Evolutionary conservation across 2,329 filamentous ascomycete species (phyloP).

Genomic region (Microsporum audouinii): DNA sequence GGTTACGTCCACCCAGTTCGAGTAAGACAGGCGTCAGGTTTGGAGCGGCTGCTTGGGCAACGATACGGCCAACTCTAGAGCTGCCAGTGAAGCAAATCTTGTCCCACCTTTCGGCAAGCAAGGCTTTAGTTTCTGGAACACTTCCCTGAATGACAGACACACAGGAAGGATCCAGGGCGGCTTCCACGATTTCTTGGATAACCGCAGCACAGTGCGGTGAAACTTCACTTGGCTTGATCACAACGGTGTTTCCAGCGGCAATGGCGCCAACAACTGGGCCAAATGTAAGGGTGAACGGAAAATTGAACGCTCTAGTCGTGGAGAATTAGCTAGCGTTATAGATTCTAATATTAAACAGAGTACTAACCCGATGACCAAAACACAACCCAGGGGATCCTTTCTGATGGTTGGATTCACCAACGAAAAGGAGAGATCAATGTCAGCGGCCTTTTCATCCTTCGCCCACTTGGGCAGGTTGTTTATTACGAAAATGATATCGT

Average conservation of each 20-base stretch:
- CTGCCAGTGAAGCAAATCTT: slow-evolving; percentile 97
- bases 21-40: slow-evolving; percentile 77
- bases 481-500: slow-evolving; percentile 68
- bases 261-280: slow-evolving; percentile 80
- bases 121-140: slow-evolving; percentile 64
- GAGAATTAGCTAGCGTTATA: not conserved
- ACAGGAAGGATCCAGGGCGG: slow-evolving; percentile 62
- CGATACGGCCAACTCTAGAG: slow-evolving; percentile 66
- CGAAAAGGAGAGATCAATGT: slow-evolving; percentile 57
- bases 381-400: slow-evolving; percentile 76
- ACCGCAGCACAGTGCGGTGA: slow-evolving; percentile 66
- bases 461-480: slow-evolving; percentile 71
- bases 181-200: slow-evolving; percentile 64
- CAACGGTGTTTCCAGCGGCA: slow-evolving; percentile 75
- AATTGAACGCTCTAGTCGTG: slow-evolving; percentile 65
- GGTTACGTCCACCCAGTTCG: slow-evolving; percentile 85
- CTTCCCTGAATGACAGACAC: slow-evolving; percentile 72
- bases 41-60: slow-evolving; percentile 79
- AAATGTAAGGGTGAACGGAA: slow-evolving; percentile 70
- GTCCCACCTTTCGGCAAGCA: slow-evolving; percentile 86
- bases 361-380: slow-evolving; percentile 66
- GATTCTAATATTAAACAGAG: not conserved
- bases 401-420: slow-evolving; percentile 62
- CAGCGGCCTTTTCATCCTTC: slow-evolving; percentile 64
- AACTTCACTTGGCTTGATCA: slow-evolving; percentile 84